These are phyloP conservation scores for Mallotus japonicus DNA, from an alignment of 441 rosid genomes.

Conservation along the genomic window DNA sequence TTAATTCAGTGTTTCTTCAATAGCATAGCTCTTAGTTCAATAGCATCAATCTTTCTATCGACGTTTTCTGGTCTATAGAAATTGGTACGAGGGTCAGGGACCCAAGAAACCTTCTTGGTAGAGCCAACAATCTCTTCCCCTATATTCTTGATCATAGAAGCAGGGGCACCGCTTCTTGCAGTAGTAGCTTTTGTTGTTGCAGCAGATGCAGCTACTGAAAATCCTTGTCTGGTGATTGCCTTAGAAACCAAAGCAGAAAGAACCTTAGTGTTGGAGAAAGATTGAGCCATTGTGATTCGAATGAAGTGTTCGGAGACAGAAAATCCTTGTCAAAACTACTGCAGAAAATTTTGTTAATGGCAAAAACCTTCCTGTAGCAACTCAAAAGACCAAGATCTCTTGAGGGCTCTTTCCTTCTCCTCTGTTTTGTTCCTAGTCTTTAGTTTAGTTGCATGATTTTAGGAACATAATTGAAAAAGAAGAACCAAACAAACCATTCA, in stretches of 20 bases:
- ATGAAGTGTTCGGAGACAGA: neutral
- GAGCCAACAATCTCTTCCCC: constrained; percentile 41
- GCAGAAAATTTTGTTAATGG: neutral
- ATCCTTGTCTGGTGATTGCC: constrained; percentile 60
- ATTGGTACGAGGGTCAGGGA: constrained; percentile 88
- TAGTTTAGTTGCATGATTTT: no score
- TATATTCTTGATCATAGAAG: constrained; percentile 43
- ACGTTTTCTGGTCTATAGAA: constrained; percentile 73
- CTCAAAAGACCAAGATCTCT: neutral
- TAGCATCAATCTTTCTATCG: constrained; percentile 62
- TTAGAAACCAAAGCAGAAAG: constrained; percentile 39
- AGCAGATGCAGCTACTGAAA: constrained; percentile 44
- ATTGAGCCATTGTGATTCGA: constrained; percentile 56
- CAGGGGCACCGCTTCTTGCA: constrained; percentile 26
- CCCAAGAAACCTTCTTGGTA: constrained; percentile 63
- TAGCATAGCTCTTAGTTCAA: constrained; percentile 61
- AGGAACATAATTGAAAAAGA: no score
- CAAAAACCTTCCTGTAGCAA: constrained; percentile 6
- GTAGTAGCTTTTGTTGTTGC: constrained; percentile 26
- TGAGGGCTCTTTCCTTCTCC: neutral
- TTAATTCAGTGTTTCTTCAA: constrained; percentile 52
- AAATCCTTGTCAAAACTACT: constrained; percentile 6
- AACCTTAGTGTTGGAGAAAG: constrained; percentile 55
- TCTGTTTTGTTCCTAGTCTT: no score
- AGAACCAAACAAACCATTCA: no score